These are phyloP conservation scores for grape (Vitis vinifera) DNA, from an alignment of 164 flowering plant genomes.

Conservation along the genomic window ASM3070453v1 NC_081819.1:21947001-21947500, in stretches of 20 bases:
- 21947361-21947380: not conserved
- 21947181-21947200: slow-evolving; percentile 46
- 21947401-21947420: slow-evolving; percentile 33
- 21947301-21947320: slow-evolving; percentile 40
- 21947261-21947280: not conserved
- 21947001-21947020: too few species aligned
- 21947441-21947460: slow-evolving; percentile 59
- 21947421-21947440: slow-evolving; percentile 72
- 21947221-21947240: too few species aligned
- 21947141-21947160: slow-evolving; percentile 45
- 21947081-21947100: slow-evolving; percentile 75
- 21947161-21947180: slow-evolving; percentile 49
- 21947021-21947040: not conserved
- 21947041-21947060: not conserved
- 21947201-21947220: slow-evolving; percentile 43
- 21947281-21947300: not conserved
- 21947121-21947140: slow-evolving; percentile 45
- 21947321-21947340: slow-evolving; percentile 74
- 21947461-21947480: too few species aligned
- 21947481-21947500: too few species aligned
- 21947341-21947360: not conserved
- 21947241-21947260: too few species aligned
- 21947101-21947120: slow-evolving; percentile 70
- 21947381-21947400: not conserved
- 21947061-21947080: slow-evolving; percentile 31